These are phyloP conservation scores for Pelargonium citronellum DNA, from an alignment of 441 rosid genomes.

Conservation along the genomic window DNA sequence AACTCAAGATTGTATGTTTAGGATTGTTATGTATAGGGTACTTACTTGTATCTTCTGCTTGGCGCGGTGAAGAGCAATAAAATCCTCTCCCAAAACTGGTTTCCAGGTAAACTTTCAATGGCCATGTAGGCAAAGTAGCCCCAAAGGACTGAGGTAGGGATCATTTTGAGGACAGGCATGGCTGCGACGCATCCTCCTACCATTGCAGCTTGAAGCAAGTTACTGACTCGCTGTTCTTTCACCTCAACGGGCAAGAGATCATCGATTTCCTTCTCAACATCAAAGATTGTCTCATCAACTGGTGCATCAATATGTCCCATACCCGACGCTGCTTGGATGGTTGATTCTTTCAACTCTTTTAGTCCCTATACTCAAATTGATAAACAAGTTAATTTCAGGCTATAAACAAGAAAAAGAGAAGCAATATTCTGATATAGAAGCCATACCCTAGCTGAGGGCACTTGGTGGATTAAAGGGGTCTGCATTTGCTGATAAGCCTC, in stretches of 20 bases:
- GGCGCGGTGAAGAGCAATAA: conserved; percentile 67
- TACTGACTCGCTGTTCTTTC: conserved; percentile 71
- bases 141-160: conserved; percentile 46
- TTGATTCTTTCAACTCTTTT: conserved; percentile 68
- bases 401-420: neutral
- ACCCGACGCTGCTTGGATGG: conserved; percentile 53
- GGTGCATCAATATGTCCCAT: conserved; percentile 60
- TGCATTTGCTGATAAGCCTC: conserved; percentile 62
- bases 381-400: neutral
- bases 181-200: conserved; percentile 67
- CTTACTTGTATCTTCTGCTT: conserved; percentile 66
- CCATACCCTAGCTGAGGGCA: conserved; percentile 48
- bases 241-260: conserved; percentile 70
- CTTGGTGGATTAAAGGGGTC: conserved; percentile 57
- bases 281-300: conserved; percentile 54
- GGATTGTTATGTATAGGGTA: neutral
- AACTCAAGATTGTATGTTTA: no score
- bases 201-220: conserved; percentile 71
- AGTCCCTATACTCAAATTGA: conserved; percentile 39
- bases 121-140: conserved; percentile 85
- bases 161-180: conserved; percentile 65
- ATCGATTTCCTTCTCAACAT: conserved; percentile 60
- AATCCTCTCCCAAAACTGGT: conserved; percentile 78
- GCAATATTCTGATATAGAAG: conserved; percentile 7
- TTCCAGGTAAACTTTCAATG: conserved; percentile 71